Conservation (phyloP, 176 grass and related monocot species). For the Alloteropsis semialata region DNA sequence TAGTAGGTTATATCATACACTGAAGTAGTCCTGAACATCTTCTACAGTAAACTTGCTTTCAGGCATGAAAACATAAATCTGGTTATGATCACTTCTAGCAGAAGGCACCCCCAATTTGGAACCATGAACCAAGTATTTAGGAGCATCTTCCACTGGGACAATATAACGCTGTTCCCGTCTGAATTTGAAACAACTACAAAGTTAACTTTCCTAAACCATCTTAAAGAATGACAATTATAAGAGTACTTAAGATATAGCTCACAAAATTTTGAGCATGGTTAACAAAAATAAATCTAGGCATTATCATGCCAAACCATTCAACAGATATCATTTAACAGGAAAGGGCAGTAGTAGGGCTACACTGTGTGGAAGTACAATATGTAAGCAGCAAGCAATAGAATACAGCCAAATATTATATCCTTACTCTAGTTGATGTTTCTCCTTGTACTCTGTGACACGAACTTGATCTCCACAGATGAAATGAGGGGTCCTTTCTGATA, state of each 20-base stretch:
- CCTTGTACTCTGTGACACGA: conserved; percentile 34
- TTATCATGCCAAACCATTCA: not conserved
- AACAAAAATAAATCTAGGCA: not conserved
- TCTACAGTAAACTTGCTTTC: conserved; percentile 49
- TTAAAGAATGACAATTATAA: not conserved
- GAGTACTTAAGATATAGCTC: not conserved
- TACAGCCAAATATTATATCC: not conserved
- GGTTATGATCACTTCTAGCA: conserved; percentile 21
- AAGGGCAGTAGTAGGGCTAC: not conserved
- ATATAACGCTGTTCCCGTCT: conserved; percentile 35
- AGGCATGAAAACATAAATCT: conserved; percentile 60
- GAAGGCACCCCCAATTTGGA: conserved; percentile 21
- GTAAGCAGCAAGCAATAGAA: conserved; percentile 14
- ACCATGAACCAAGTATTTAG: not conserved
- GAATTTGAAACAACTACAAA: conserved; percentile 7
- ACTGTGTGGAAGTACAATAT: not conserved
- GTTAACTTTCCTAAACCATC: not conserved
- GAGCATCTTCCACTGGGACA: conserved; percentile 40
- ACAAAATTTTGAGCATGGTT: not conserved
- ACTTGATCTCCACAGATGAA: conserved; percentile 49
- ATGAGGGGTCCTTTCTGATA: conserved; percentile 52
- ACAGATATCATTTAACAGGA: not conserved
- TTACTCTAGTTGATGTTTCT: conserved; percentile 37
- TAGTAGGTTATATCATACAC: not conserved
- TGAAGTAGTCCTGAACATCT: conserved; percentile 46